phyloP scores from a whole-genome alignment of 129 eudicot species.

The Ambrosia trifida region DNA sequence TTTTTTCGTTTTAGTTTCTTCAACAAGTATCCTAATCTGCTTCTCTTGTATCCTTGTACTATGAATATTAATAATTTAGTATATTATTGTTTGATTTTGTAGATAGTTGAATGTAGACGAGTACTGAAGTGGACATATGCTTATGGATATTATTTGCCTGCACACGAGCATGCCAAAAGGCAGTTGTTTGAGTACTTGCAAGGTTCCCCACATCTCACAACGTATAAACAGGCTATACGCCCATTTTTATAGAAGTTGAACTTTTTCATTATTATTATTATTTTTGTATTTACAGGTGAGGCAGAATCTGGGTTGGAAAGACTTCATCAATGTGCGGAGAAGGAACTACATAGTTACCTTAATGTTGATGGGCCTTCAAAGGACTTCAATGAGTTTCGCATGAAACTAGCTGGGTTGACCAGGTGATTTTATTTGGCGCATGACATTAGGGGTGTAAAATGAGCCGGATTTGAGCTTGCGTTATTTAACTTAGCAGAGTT shows the following conservation, averaged over 20 bases:
- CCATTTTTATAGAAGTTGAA: neutral
- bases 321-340: constrained; percentile 97
- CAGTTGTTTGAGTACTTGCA: constrained; percentile 96
- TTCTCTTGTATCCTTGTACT: neutral
- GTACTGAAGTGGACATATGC: constrained; percentile 98
- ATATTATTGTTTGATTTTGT: constrained; percentile 15
- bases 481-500: neutral
- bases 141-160: constrained; percentile 89
- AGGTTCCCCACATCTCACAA: constrained; percentile 48
- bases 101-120: constrained; percentile 99
- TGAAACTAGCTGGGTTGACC: constrained; percentile 88
- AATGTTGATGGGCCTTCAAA: constrained; percentile 69
- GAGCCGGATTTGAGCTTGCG: neutral
- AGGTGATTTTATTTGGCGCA: constrained; percentile 46
- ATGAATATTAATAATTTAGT: neutral
- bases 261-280: neutral
- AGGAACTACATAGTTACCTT: constrained; percentile 70
- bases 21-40: neutral
- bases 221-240: neutral
- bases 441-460: neutral
- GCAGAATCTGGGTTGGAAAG: constrained; percentile 97
- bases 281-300: constrained; percentile 57
- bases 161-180: constrained; percentile 84
- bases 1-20: too few species aligned
- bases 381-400: constrained; percentile 89